Evolutionary conservation across 257 asterid species (phyloP), one percentile per base, ranked within the genome.

Genomic region (Nicotiana noctiflora): DNA sequence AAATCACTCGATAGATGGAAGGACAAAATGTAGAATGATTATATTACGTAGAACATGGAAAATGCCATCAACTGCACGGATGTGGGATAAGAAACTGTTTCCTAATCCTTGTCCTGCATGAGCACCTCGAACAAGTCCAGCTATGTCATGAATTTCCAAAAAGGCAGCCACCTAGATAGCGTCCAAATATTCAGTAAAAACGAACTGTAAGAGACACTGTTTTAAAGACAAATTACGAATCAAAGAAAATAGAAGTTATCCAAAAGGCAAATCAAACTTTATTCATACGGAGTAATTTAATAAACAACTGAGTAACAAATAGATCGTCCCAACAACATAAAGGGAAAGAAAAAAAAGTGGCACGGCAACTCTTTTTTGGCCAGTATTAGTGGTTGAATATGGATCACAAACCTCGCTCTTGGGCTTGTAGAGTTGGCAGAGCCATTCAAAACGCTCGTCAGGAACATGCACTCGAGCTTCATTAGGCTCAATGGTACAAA

Each of bases 121-220:
- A 86, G 98, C 99, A 77, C 99, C 99, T 76, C 97, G 92, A 82
- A 96, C 99, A 80, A 96, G 91, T 80, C 99, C 99, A 81, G 99
- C 99, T 37, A 96, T 96, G 84, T 94, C 99, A 82, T 96, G 99
- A 88, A 94, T 94, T 88, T 96, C 99, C 80, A 94, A 78, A 84
- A 96, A 96, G 68, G 99, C 98, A 57, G 99, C 88, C 27, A 93
- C 97, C 98, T 94, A 85, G 52, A 46, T 82, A 52, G n/a, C 57
- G 31, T 46, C 65, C 65, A 17, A 70, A 61, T 11, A 62, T n/a
- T 31, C 49, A 70, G 29, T 18, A 49, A 29, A 49, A 57, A 32
- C 51, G 18, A 55, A 82, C 4, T 18, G 57, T 4, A 75, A 75
- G 29, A 15, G 19, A 49, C 15, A 44, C 4, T 49, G 59, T 21